Conservation (phyloP, 2,329 filamentous ascomycete species). For the Incumbomyces delicatus region DNA sequence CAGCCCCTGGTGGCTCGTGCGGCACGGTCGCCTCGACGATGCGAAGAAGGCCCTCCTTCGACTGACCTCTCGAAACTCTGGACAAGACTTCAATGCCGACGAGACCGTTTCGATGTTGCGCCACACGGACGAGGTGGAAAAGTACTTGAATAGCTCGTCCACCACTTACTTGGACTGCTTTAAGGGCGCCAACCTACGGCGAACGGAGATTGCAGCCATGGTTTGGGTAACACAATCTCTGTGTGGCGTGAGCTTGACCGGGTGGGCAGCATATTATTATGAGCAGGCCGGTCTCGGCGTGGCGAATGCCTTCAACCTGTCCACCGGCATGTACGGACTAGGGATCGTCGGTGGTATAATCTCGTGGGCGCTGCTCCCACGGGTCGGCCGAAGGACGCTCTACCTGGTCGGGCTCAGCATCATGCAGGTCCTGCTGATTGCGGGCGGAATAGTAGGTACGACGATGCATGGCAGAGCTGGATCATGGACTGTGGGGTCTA, state of each 20-base stretch:
- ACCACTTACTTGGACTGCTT: slow-evolving; percentile 30
- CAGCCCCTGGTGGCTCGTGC: slow-evolving; percentile 43
- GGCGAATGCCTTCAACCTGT: slow-evolving; percentile 28
- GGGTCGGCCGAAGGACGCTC: slow-evolving; percentile 27
- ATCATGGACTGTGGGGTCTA: slow-evolving; percentile 28
- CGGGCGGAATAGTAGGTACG: slow-evolving; percentile 29
- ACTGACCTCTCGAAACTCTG: slow-evolving; percentile 29
- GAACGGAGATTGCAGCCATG: slow-evolving; percentile 27
- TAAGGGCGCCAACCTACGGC: slow-evolving; percentile 25
- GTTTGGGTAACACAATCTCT: slow-evolving; percentile 25
- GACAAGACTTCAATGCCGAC: slow-evolving; percentile 35
- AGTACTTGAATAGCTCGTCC: slow-evolving; percentile 20
- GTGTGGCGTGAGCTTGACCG: slow-evolving; percentile 24
- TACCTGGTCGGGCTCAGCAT: slow-evolving; percentile 27
- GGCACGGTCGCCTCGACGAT: slow-evolving; percentile 31
- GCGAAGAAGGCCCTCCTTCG: slow-evolving; percentile 33
- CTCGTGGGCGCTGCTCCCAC: slow-evolving; percentile 26
- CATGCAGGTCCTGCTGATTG: slow-evolving; percentile 23
- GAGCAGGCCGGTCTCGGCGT: slow-evolving; percentile 28
- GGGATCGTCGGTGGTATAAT: slow-evolving; percentile 25
- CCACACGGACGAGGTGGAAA: slow-evolving; percentile 43
- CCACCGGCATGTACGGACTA: slow-evolving; percentile 30
- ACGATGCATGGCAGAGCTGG: slow-evolving; percentile 27
- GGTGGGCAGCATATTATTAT: slow-evolving; percentile 27
- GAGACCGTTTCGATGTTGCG: slow-evolving; percentile 47